phyloP scores from a whole-genome alignment of 352 stramenopile species.

The Phytophthora ohioensis region DNA sequence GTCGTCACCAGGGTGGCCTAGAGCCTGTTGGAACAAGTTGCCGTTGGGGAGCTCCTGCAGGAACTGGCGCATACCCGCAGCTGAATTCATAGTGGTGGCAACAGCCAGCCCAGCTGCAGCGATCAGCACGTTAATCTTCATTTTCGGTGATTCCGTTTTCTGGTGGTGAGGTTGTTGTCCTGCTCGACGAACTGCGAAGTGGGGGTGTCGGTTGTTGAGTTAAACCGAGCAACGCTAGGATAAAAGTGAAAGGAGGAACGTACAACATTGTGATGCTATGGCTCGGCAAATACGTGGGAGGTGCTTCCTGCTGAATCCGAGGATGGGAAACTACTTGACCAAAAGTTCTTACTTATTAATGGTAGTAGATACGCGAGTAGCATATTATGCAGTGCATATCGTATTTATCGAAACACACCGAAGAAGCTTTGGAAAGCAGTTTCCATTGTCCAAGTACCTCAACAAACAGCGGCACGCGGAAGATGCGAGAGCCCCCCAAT shows the following conservation, averaged over 20 bases:
- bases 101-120: conserved; percentile 6
- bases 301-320: too few relatives aligned
- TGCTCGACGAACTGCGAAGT: neutral
- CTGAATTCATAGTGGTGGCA: conserved; percentile 2
- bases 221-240: neutral
- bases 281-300: too few relatives aligned
- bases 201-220: neutral
- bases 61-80: conserved; percentile 16
- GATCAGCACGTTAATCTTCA: conserved; percentile 13
- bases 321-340: too few relatives aligned
- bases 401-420: too few relatives aligned
- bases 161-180: neutral
- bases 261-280: neutral
- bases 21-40: conserved; percentile 40
- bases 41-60: conserved; percentile 51
- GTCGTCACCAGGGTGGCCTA: conserved; percentile 43
- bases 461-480: too few relatives aligned
- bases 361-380: too few relatives aligned
- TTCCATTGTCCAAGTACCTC: too few relatives aligned
- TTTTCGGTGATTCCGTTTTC: neutral
- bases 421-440: too few relatives aligned
- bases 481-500: too few relatives aligned
- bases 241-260: conserved; percentile 12
- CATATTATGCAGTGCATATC: too few relatives aligned
- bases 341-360: too few relatives aligned